Percentiles rank a stretch among this genome's conserved stretches.
Conservation (phyloP, 495 filamentous ascomycete genomes). For the Talaromyces ruber region DNA sequence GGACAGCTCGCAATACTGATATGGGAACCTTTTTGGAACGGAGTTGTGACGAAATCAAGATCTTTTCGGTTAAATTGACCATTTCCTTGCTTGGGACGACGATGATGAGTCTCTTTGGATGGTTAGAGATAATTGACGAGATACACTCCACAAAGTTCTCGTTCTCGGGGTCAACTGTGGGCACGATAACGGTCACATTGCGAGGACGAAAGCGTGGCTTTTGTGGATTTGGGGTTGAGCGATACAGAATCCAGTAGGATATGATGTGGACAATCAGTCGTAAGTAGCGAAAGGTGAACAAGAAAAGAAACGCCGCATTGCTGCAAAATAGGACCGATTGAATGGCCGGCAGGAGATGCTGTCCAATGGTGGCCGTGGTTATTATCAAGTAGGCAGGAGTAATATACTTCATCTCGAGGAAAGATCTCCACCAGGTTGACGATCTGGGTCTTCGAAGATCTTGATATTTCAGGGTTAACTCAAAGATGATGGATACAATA, state of each 20-base stretch:
- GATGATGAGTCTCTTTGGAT: conserved; percentile 25
- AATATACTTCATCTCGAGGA: neutral
- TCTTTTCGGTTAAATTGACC: neutral
- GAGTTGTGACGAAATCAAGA: conserved; percentile 5
- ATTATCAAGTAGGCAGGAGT: neutral
- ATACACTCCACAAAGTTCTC: conserved; percentile 25
- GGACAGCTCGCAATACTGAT: conserved; percentile 19
- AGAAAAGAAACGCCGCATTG: neutral
- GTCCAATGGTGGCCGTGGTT: neutral
- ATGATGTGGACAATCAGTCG: conserved; percentile 37
- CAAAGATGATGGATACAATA: neutral
- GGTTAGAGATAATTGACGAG: conserved; percentile 17
- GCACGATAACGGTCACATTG: conserved; percentile 48
- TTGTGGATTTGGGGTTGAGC: conserved; percentile 21
- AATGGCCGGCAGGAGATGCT: neutral
- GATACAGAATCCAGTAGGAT: conserved; percentile 34
- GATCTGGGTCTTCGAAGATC: neutral
- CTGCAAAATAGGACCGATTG: neutral
- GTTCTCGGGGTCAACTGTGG: conserved; percentile 35
- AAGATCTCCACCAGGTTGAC: neutral
- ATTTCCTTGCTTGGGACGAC: conserved; percentile 19
- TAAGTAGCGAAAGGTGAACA: conserved; percentile 28
- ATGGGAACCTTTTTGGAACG: conserved; percentile 12
- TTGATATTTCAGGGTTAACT: neutral
- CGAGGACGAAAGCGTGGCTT: conserved; percentile 25